These are phyloP conservation scores for Trichoderma arundinaceum DNA, from an alignment of 2,329 filamentous ascomycete species.

Conservation along the genomic window DNA sequence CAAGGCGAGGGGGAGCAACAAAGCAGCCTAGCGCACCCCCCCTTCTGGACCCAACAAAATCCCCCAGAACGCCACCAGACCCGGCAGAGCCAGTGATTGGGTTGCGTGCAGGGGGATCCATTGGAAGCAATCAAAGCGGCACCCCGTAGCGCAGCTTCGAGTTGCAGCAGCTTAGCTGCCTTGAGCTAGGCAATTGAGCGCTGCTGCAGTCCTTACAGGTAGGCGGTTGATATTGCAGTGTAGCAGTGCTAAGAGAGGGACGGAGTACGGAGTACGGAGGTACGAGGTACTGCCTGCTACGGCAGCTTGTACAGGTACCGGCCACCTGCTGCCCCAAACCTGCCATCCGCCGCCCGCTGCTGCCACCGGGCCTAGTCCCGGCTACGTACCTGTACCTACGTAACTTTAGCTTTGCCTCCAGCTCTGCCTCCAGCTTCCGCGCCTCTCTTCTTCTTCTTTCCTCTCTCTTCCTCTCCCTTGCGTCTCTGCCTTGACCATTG, in stretches of 20 bases:
- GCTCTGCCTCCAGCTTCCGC: not conserved
- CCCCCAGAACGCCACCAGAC: constrained; percentile 23
- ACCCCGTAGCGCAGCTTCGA: not conserved
- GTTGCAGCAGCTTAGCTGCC: constrained; percentile 11
- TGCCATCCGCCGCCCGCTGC: too few species aligned
- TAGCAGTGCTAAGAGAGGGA: too few species aligned
- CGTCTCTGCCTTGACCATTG: constrained; percentile 21
- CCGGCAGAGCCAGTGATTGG: constrained; percentile 9
- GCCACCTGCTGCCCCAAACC: not conserved
- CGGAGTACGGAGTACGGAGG: too few species aligned
- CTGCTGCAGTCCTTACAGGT: not conserved
- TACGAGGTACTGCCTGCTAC: too few species aligned
- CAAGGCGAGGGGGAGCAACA: not conserved
- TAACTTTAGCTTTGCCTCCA: constrained; percentile 10
- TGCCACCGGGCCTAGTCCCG: not conserved
- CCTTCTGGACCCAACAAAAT: constrained; percentile 23
- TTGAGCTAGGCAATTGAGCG: not conserved
- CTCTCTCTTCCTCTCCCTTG: not conserved
- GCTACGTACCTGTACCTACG: not conserved
- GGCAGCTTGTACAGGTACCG: not conserved
- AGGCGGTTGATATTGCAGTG: too few species aligned
- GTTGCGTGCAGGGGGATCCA: too few species aligned
- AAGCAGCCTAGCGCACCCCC: not conserved
- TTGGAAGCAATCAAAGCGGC: constrained; percentile 5
- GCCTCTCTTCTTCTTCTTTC: not conserved